A percentile compares a stretch with the other conserved stretches of the same genome.
Conservation (phyloP, 495 filamentous ascomycete species). For the Xylaria bambusicola region DNA sequence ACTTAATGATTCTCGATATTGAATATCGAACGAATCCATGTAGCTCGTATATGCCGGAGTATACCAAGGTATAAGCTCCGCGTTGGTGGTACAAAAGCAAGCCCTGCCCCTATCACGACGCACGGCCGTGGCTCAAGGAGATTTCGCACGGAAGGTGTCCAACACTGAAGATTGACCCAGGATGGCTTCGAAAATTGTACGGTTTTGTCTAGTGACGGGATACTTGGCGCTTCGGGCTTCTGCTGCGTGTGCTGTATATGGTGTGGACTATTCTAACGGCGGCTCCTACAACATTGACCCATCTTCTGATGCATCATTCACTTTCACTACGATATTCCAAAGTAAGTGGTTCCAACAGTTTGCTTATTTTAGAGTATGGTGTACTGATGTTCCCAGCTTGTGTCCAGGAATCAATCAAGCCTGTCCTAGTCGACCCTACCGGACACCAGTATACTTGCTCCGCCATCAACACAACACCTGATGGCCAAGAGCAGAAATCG, state of each 20-base stretch:
- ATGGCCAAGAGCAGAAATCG: conserved; percentile 39
- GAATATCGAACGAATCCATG: not conserved
- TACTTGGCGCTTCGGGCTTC: conserved; percentile 30
- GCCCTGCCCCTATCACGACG: not conserved
- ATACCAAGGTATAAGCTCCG: not conserved
- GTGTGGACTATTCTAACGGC: conserved; percentile 46
- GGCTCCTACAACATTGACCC: conserved; percentile 45
- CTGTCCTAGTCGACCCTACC: conserved; percentile 41
- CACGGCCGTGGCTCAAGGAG: not conserved
- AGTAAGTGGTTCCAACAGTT: conserved; percentile 23
- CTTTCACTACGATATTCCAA: conserved; percentile 45
- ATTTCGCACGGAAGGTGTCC: not conserved
- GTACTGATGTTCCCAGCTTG: conserved; percentile 34
- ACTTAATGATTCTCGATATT: not conserved
- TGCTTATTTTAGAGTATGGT: not conserved
- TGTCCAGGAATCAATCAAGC: conserved; percentile 40
- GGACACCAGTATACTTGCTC: conserved; percentile 41
- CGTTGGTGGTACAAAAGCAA: not conserved
- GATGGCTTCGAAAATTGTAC: conserved; percentile 21
- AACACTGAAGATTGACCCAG: not conserved
- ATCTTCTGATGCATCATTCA: conserved; percentile 44
- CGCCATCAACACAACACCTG: conserved; percentile 38
- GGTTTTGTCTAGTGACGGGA: conserved; percentile 19
- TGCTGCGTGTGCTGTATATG: conserved; percentile 43
- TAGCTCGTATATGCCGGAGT: not conserved